These are phyloP conservation scores for Colletotrichum graminicola DNA, from an alignment of 2,329 filamentous ascomycete species.

Conservation along the genomic window DNA sequence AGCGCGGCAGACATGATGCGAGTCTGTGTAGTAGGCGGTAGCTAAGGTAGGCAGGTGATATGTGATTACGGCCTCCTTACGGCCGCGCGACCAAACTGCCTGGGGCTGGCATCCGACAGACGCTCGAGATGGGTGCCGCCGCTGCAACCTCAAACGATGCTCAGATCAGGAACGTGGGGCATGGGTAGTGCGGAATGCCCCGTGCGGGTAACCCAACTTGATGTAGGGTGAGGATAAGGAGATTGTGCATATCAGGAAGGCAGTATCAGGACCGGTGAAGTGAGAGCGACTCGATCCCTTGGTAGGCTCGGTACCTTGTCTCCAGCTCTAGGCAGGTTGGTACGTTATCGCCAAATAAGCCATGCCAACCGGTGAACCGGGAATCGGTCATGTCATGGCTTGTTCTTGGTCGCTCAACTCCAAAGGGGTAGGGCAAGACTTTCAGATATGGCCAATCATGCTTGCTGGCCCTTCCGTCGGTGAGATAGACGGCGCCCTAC, in stretches of 20 bases:
- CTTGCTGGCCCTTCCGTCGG: background rate
- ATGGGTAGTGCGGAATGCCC: background rate
- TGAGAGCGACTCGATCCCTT: background rate
- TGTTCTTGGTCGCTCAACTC: background rate
- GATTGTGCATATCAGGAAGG: background rate
- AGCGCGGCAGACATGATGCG: background rate
- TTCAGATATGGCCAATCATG: background rate
- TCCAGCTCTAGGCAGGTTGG: background rate
- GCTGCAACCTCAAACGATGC: background rate
- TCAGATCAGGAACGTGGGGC: background rate
- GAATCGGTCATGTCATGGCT: background rate
- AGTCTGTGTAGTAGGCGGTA: background rate
- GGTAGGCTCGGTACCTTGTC: background rate
- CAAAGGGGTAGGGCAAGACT: background rate
- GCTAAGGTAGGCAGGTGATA: background rate
- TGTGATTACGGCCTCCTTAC: background rate
- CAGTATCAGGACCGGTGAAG: background rate
- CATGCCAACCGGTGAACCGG: background rate
- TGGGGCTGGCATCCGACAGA: background rate
- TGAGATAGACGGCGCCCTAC: background rate
- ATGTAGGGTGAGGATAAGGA: background rate
- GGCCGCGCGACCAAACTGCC: background rate
- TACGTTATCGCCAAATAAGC: background rate
- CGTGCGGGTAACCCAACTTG: background rate
- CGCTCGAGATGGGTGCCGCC: background rate